Evolutionary conservation across 805 yeast species (phyloP).

Genomic region (Metschnikowia kunwiensis): DNA sequence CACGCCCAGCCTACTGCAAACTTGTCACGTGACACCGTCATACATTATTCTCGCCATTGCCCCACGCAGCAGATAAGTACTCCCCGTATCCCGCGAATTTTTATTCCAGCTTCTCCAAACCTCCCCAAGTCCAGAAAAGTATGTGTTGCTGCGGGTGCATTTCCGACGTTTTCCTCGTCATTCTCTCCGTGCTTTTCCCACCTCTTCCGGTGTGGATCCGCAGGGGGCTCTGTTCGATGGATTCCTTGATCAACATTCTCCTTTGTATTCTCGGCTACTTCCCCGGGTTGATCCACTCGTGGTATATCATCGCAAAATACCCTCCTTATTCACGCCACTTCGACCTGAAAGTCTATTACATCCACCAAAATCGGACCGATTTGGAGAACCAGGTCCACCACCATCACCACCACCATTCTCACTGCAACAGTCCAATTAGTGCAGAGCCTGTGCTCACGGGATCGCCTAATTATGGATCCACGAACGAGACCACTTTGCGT

Average conservation of each 20-base stretch:
- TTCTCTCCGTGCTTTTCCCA: conserved; percentile 64
- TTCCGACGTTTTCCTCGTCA: conserved; percentile 55
- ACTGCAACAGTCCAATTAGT: conserved; percentile 6
- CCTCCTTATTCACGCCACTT: conserved; percentile 33
- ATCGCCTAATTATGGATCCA: conserved; percentile 28
- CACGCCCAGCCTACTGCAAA: too few species aligned
- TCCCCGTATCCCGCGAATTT: too few species aligned
- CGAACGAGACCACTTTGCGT: conserved; percentile 18
- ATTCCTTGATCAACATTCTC: conserved; percentile 42
- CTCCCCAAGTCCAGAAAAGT: not conserved
- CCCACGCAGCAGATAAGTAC: too few species aligned
- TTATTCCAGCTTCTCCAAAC: not conserved
- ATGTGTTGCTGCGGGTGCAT: conserved; percentile 28
- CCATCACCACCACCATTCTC: conserved; percentile 23
- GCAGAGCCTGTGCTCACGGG: conserved; percentile 8
- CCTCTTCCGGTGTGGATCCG: conserved; percentile 71
- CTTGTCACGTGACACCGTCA: too few species aligned
- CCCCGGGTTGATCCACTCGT: conserved; percentile 50
- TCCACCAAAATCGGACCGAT: conserved; percentile 30
- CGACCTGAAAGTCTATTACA: conserved; percentile 32
- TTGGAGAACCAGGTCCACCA: conserved; percentile 30
- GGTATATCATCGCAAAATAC: conserved; percentile 48
- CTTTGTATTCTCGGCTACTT: conserved; percentile 48
- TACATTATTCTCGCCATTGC: too few species aligned
- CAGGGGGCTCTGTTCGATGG: conserved; percentile 57